phyloP scores from a whole-genome alignment of 805 yeast species.

The Candida wancherniae region DNA sequence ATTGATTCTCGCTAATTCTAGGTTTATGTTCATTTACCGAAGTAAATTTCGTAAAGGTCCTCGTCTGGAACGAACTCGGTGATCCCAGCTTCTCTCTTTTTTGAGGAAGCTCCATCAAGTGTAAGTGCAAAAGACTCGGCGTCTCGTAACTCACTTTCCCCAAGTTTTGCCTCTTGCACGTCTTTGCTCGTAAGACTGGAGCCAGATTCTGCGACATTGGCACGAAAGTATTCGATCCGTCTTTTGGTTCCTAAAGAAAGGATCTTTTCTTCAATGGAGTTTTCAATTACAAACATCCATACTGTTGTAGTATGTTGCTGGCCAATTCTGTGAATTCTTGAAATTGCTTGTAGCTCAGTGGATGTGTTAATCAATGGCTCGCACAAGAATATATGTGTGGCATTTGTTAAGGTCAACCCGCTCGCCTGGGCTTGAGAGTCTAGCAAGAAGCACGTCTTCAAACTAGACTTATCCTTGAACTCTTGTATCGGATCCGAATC shows the following conservation, averaged over 20 bases:
- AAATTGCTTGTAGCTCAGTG: constrained; percentile 85
- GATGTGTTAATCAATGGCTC: constrained; percentile 90
- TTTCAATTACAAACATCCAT: constrained; percentile 84
- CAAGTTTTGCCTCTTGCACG: constrained; percentile 2
- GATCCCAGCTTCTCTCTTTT: constrained; percentile 3
- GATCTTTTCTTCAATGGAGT: constrained; percentile 87
- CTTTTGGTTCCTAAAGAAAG: constrained; percentile 61
- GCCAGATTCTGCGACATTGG: constrained; percentile 12
- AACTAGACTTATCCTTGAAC: constrained; percentile 53
- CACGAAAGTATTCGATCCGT: constrained; percentile 40
- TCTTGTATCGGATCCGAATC: constrained; percentile 35
- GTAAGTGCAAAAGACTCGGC: constrained; percentile 19
- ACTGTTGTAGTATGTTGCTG: constrained; percentile 77
- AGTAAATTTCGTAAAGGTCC: constrained; percentile 13
- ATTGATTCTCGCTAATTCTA: neutral
- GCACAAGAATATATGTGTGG: constrained; percentile 85
- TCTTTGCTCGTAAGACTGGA: neutral
- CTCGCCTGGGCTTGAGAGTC: constrained; percentile 86
- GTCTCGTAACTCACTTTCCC: constrained; percentile 13
- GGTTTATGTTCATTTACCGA: constrained; percentile 5
- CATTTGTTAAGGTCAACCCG: constrained; percentile 86
- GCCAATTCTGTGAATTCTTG: constrained; percentile 89
- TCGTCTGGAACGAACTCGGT: constrained; percentile 13
- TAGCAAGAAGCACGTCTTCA: constrained; percentile 76
- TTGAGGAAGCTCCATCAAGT: constrained; percentile 5